Evolutionary conservation across 176 grass and related monocot genomes (phyloP).

Genomic region (Dactylis glomerata): DNA sequence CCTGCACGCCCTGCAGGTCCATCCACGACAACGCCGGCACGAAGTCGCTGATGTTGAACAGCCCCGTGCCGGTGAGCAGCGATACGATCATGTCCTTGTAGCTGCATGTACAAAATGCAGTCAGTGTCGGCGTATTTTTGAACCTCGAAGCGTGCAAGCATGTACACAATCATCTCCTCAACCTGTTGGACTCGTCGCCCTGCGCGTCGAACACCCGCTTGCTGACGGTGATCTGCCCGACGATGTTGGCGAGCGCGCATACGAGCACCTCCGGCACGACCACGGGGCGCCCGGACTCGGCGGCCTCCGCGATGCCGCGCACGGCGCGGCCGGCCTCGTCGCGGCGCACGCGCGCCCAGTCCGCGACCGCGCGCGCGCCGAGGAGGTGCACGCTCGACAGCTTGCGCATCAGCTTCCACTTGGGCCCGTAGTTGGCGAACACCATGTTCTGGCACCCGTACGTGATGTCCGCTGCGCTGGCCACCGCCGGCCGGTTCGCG

Average conservation of each 20-base stretch:
- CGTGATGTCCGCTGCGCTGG: slow-evolving; percentile 67
- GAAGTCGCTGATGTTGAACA: slow-evolving; percentile 92
- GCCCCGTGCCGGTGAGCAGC: slow-evolving; percentile 60
- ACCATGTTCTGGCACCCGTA: slow-evolving; percentile 85
- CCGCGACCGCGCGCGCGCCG: slow-evolving; percentile 56
- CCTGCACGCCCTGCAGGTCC: slow-evolving; percentile 85
- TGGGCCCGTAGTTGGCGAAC: slow-evolving; percentile 65
- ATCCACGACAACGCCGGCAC: slow-evolving; percentile 68
- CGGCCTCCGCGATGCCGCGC: slow-evolving; percentile 31
- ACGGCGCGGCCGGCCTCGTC: slow-evolving; percentile 40
- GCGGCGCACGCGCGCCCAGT: slow-evolving; percentile 63
- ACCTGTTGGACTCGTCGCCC: slow-evolving; percentile 66
- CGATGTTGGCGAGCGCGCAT: slow-evolving; percentile 76
- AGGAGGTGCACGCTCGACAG: slow-evolving; percentile 76
- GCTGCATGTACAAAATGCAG: not conserved
- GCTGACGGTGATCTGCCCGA: slow-evolving; percentile 77
- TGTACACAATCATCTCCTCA: not conserved
- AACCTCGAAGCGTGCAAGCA: too few species aligned
- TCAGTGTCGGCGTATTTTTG: not conserved
- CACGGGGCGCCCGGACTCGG: slow-evolving; percentile 13
- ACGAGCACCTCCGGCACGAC: slow-evolving; percentile 75
- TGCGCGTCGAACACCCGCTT: slow-evolving; percentile 69
- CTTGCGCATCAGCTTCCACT: slow-evolving; percentile 93
- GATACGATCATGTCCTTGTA: slow-evolving; percentile 92
- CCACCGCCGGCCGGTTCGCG: slow-evolving; percentile 62